These are phyloP conservation scores for Vickermania spadyakhi DNA, from an alignment of 208 protist species.

Conservation along the genomic window DNA sequence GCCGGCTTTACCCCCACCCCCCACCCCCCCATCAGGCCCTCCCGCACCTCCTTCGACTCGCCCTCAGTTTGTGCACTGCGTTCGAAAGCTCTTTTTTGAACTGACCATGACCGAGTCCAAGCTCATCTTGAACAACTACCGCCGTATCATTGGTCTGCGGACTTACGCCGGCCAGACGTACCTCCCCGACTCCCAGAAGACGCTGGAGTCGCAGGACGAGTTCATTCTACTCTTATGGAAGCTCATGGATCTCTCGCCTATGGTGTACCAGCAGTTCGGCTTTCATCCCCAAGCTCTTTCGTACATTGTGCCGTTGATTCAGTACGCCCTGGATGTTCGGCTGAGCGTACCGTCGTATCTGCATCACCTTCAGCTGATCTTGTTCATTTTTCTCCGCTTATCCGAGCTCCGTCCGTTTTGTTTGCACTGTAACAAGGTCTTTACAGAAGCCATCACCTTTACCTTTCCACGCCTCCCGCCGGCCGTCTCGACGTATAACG, in stretches of 20 bases:
- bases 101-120: constrained; percentile 68
- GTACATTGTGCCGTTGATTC: constrained; percentile 67
- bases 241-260: constrained; percentile 62
- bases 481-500: constrained; percentile 44
- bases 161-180: constrained; percentile 51
- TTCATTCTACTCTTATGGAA: constrained; percentile 83
- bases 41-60: not conserved
- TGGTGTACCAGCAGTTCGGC: constrained; percentile 38
- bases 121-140: constrained; percentile 30
- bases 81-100: constrained; percentile 44
- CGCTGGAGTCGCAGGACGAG: constrained; percentile 46
- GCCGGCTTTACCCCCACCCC: not conserved
- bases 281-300: constrained; percentile 22
- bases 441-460: constrained; percentile 35
- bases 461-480: constrained; percentile 30
- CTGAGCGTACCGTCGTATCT: constrained; percentile 18
- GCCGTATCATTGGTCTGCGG: constrained; percentile 41
- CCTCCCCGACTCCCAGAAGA: constrained; percentile 62
- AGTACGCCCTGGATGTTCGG: constrained; percentile 61
- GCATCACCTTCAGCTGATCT: constrained; percentile 60
- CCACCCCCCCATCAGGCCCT: constrained; percentile 5
- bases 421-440: constrained; percentile 65
- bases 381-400: constrained; percentile 76
- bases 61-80: constrained; percentile 44
- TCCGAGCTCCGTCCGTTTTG: constrained; percentile 65